A percentile compares a stretch with the other conserved stretches of the same genome.
Conservation (phyloP, 2,329 filamentous ascomycete genomes). For the Neonectria faginata region DNA sequence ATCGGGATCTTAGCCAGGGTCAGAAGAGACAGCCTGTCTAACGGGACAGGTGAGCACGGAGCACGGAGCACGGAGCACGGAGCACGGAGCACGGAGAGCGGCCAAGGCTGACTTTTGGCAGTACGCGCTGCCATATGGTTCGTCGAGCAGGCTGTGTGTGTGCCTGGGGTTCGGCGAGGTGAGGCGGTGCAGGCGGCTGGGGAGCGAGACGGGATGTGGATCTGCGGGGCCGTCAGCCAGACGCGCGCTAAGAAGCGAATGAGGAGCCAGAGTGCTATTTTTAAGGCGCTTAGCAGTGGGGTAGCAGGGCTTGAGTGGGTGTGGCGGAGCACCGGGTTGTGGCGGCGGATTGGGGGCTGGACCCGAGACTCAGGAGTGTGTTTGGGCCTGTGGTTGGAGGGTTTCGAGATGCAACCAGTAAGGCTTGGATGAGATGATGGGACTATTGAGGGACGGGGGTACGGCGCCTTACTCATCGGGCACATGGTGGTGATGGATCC, state of each 20-base stretch:
- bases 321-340: slow-evolving; percentile 21
- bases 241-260: slow-evolving; percentile 43
- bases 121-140: slow-evolving; percentile 17
- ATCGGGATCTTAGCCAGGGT: slow-evolving; percentile 23
- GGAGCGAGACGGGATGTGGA: slow-evolving; percentile 22
- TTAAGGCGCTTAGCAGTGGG: slow-evolving; percentile 43
- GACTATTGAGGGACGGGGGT: slow-evolving; percentile 7
- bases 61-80: slow-evolving; percentile 27
- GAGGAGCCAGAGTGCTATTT: slow-evolving; percentile 33
- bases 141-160: slow-evolving; percentile 13
- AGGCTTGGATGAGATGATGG: slow-evolving; percentile 21
- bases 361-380: not conserved
- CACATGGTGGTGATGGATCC: slow-evolving; percentile 2
- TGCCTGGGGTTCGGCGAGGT: slow-evolving; percentile 4
- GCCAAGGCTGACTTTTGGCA: slow-evolving; percentile 38
- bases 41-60: slow-evolving; percentile 25
- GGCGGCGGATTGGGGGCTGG: slow-evolving; percentile 21
- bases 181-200: slow-evolving; percentile 38
- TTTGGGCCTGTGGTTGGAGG: not conserved
- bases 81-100: slow-evolving; percentile 27
- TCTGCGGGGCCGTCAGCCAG: slow-evolving; percentile 22
- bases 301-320: slow-evolving; percentile 23
- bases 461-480: slow-evolving; percentile 21
- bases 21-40: slow-evolving; percentile 37
- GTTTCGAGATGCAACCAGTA: not conserved